phyloP scores from a whole-genome alignment of 768 basidiomycete species.

The Auricularia sp. region DNA sequence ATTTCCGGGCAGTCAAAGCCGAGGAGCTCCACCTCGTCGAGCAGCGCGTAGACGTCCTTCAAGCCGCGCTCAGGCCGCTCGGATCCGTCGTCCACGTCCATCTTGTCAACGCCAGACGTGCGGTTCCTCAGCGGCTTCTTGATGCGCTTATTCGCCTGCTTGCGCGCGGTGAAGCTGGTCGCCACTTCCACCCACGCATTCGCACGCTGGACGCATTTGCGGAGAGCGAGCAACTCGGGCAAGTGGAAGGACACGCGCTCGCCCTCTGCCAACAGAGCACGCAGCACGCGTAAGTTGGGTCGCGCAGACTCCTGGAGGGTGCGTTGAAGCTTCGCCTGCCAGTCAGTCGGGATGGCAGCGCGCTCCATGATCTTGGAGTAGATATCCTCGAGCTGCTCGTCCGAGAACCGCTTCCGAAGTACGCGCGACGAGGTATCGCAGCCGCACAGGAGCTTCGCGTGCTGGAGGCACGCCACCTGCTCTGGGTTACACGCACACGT shows the following conservation, averaged over 20 bases:
- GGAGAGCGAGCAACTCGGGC: constrained; percentile 58
- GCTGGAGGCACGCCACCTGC: constrained; percentile 78
- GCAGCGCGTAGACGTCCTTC: constrained; percentile 57
- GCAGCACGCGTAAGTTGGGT: constrained; percentile 67
- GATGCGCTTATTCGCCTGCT: constrained; percentile 70
- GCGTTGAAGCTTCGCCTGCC: constrained; percentile 62
- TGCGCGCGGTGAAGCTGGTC: constrained; percentile 67
- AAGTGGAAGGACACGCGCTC: constrained; percentile 74
- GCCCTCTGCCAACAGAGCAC: constrained; percentile 77
- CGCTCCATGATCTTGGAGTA: constrained; percentile 57
- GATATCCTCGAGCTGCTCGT: constrained; percentile 63
- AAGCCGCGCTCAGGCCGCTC: constrained; percentile 65
- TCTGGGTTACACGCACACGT: constrained; percentile 63
- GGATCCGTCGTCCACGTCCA: constrained; percentile 41
- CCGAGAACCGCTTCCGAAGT: constrained; percentile 73
- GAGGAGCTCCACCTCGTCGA: constrained; percentile 63
- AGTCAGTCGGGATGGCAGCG: constrained; percentile 62
- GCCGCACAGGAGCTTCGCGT: constrained; percentile 66
- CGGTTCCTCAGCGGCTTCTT: constrained; percentile 47
- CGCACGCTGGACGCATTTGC: constrained; percentile 70
- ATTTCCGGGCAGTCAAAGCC: constrained; percentile 84
- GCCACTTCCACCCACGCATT: constrained; percentile 86
- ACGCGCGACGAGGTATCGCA: constrained; percentile 46
- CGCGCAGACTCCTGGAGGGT: constrained; percentile 57
- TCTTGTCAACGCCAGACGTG: constrained; percentile 27